Conservation (phyloP, 495 filamentous ascomycete genomes). For the Penicillium antarcticum region DNA sequence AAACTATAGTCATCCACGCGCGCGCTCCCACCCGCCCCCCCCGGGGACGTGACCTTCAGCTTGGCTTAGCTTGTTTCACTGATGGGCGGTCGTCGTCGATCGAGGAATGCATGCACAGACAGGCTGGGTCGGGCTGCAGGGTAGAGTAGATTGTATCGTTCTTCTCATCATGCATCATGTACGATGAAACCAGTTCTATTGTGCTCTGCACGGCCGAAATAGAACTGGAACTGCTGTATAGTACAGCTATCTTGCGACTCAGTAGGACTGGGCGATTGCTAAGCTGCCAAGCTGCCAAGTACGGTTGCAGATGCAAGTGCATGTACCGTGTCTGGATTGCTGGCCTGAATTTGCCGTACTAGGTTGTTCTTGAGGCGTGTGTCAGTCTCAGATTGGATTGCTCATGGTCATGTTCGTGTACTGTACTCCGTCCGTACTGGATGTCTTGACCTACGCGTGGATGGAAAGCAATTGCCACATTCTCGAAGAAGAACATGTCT, state of each 20-base stretch:
- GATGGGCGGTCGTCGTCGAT: conserved; percentile 3
- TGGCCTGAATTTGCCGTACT: neutral
- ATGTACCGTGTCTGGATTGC: neutral
- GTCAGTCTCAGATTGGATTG: neutral
- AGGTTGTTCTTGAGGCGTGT: neutral
- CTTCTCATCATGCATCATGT: neutral
- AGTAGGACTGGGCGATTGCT: too few relatives aligned
- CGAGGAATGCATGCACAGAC: conserved; percentile 2
- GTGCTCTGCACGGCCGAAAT: too few relatives aligned
- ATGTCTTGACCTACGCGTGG: conserved; percentile 1
- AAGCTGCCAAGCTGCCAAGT: neutral
- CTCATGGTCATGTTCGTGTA: conserved; percentile 11
- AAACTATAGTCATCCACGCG: too few relatives aligned
- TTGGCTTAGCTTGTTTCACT: too few relatives aligned
- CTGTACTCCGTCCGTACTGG: neutral
- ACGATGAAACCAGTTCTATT: neutral
- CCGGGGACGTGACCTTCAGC: neutral
- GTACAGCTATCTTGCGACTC: too few relatives aligned
- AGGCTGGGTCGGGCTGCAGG: neutral
- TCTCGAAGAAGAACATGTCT: conserved; percentile 21
- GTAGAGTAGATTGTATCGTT: neutral
- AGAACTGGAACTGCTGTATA: too few relatives aligned
- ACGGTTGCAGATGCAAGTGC: neutral
- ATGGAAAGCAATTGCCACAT: conserved; percentile 7
- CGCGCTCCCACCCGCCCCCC: neutral